Conservation (phyloP, 2,329 filamentous ascomycete genomes). For the Helotiales sp. region DNA sequence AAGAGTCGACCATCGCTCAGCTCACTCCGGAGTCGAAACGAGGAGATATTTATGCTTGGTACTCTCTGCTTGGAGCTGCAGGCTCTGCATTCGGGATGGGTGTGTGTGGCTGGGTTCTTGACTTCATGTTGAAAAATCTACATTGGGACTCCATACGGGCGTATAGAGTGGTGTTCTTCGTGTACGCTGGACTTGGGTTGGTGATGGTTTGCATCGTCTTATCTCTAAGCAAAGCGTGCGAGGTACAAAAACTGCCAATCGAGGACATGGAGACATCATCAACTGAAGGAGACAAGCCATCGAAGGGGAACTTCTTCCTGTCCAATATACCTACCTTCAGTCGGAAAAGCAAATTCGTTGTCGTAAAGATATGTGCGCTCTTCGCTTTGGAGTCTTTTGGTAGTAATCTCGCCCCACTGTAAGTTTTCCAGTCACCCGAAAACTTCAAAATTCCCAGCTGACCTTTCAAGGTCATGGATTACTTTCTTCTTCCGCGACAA, state of each 20-base stretch:
- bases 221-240: slow-evolving; percentile 49
- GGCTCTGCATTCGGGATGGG: slow-evolving; percentile 66
- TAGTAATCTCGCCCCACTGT: slow-evolving; percentile 69
- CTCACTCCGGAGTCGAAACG: slow-evolving; percentile 52
- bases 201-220: slow-evolving; percentile 54
- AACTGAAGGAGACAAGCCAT: slow-evolving; percentile 21
- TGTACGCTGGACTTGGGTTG: slow-evolving; percentile 60
- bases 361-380: slow-evolving; percentile 67
- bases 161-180: slow-evolving; percentile 61
- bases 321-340: slow-evolving; percentile 61
- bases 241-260: slow-evolving; percentile 43
- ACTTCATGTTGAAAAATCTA: slow-evolving; percentile 50
- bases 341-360: slow-evolving; percentile 54
- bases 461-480: slow-evolving; percentile 59
- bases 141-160: slow-evolving; percentile 53
- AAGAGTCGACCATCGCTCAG: slow-evolving; percentile 64
- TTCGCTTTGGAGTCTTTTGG: slow-evolving; percentile 73
- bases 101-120: slow-evolving; percentile 63
- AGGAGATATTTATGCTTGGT: slow-evolving; percentile 66
- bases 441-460: slow-evolving; percentile 40
- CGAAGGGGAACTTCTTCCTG: slow-evolving; percentile 30
- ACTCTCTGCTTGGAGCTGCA: slow-evolving; percentile 60
- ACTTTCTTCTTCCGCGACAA: slow-evolving; percentile 59
- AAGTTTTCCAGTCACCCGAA: slow-evolving; percentile 38
- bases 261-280: slow-evolving; percentile 20